A percentile compares a stretch with the other conserved stretches of the same genome.
These are phyloP conservation scores for Cladosporium sp. DNA, from an alignment of 2,329 filamentous ascomycete species.

Conservation along the genomic window DNA sequence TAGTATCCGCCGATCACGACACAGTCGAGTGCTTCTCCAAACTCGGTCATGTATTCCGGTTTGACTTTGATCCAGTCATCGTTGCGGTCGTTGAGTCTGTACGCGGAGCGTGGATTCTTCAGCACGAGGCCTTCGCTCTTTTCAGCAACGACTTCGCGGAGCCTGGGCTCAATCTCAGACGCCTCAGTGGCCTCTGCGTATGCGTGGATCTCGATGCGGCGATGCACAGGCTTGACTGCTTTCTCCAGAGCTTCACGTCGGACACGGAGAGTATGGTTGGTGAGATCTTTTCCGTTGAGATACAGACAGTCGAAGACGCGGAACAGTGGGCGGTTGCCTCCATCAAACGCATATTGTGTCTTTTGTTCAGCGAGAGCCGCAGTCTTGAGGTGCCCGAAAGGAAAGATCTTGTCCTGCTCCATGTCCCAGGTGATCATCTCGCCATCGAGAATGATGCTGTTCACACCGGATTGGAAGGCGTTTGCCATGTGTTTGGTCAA, in stretches of 20 bases:
- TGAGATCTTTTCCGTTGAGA: slow-evolving; percentile 78
- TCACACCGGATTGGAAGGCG: slow-evolving; percentile 75
- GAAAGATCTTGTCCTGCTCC: slow-evolving; percentile 76
- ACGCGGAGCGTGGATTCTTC: slow-evolving; percentile 88
- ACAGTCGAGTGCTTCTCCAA: slow-evolving; percentile 89
- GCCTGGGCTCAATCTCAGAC: slow-evolving; percentile 73
- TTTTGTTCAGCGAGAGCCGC: slow-evolving; percentile 75
- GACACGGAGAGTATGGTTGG: slow-evolving; percentile 79
- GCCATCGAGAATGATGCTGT: slow-evolving; percentile 88
- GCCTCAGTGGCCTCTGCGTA: slow-evolving; percentile 67
- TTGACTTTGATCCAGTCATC: slow-evolving; percentile 99
- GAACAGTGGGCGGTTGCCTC: slow-evolving; percentile 74
- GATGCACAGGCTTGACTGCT: slow-evolving; percentile 68
- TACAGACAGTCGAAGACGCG: slow-evolving; percentile 90
- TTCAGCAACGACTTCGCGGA: slow-evolving; percentile 82
- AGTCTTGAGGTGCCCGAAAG: slow-evolving; percentile 91
- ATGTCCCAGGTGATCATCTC: slow-evolving; percentile 99
- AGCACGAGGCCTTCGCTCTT: slow-evolving; percentile 87
- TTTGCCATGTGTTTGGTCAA: slow-evolving; percentile 77
- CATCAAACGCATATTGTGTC: neutral
- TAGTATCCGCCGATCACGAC: slow-evolving; percentile 91
- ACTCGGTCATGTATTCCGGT: slow-evolving; percentile 96
- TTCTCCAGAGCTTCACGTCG: slow-evolving; percentile 73
- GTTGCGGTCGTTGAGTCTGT: slow-evolving; percentile 84
- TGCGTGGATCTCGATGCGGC: slow-evolving; percentile 80